Base-by-base conservation (phyloP, 352 stramenopile species). In the Peronospora farinosa region DNA sequence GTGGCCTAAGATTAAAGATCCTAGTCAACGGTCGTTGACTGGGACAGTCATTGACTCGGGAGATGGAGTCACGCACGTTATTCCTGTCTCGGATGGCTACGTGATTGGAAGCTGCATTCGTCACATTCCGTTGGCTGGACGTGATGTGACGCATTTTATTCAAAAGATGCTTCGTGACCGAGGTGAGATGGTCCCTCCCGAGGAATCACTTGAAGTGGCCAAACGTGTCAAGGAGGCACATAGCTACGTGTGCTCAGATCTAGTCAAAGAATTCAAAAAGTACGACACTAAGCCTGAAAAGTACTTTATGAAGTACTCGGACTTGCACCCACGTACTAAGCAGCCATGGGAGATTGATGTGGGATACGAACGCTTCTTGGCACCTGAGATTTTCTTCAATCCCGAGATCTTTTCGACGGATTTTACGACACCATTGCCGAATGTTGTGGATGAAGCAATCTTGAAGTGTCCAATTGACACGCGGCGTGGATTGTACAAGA, bases 331-430 rank as follows among this genome's bases (percentile, higher is more conserved):
- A 40, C 77, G 77, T 27, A 95, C 84, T 27, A 86, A 85, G 61
- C 78, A 94, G 65, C 67, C 66, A 39, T 97, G 84, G 85, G 54
- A 74, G 55, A 90, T 92, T 57, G 88, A 98, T 58, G 76, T 98
- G 16, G 92, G 92, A 37, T 90, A 87, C 60, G 94, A 98, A 65
- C 78, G 88, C 7, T 98, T 98, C 63, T 47, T 98, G 41, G 94
- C 86, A 31, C 92, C 93, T 9, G 94, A 98, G 67, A 95, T 98
- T 52, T 97, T 98, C 63, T 98, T 98, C 63, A 97, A 97, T 64
- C 94, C 94, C 5, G 93, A 98, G 67, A 97, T 98, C 51, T 97
- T 97, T 63, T 95, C 78, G 39, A 92, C 80, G 15, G 86, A 98
- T 47, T 97, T 97, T 57, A 90, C 84, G 37, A 96, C 74, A 19